Conservation (phyloP, 2,329 filamentous ascomycete genomes). For the Sphaerulina musiva region DNA sequence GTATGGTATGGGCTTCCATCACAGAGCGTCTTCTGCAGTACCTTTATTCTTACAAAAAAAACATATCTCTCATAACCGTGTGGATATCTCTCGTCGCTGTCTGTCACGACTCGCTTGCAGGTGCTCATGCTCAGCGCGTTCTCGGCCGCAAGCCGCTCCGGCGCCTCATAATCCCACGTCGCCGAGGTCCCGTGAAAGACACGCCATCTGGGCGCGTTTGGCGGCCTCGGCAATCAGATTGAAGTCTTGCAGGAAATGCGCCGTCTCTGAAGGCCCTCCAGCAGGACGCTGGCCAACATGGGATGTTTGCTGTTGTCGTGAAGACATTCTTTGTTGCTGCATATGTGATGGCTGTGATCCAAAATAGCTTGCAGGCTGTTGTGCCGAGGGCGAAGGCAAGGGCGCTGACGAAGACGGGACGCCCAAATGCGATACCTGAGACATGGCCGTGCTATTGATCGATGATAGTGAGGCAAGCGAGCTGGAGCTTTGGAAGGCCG, state of each 20-base stretch:
- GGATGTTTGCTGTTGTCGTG: constrained; percentile 28
- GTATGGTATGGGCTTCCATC: neutral
- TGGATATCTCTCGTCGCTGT: neutral
- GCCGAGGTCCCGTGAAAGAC: constrained; percentile 80
- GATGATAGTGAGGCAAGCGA: constrained; percentile 37
- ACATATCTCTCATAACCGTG: neutral
- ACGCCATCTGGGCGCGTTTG: constrained; percentile 84
- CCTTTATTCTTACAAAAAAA: neutral
- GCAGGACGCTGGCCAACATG: constrained; percentile 30
- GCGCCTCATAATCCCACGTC: constrained; percentile 47
- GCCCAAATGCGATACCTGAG: constrained; percentile 31
- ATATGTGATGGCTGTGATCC: constrained; percentile 28
- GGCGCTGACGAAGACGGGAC: constrained; percentile 28
- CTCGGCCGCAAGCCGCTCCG: neutral
- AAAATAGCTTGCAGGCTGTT: constrained; percentile 31
- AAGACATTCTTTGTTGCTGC: constrained; percentile 27
- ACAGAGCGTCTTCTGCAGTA: neutral
- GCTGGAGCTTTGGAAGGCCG: constrained; percentile 39
- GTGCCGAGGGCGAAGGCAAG: constrained; percentile 29
- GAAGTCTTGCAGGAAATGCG: constrained; percentile 69
- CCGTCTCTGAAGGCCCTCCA: constrained; percentile 40
- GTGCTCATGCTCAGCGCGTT: neutral
- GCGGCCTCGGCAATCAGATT: constrained; percentile 86
- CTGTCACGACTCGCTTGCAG: neutral
- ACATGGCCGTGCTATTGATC: constrained; percentile 21